These are phyloP conservation scores for Pseudonitzschia delicatissima DNA, from an alignment of 108 stramenopile species.

Conservation along the genomic window DNA sequence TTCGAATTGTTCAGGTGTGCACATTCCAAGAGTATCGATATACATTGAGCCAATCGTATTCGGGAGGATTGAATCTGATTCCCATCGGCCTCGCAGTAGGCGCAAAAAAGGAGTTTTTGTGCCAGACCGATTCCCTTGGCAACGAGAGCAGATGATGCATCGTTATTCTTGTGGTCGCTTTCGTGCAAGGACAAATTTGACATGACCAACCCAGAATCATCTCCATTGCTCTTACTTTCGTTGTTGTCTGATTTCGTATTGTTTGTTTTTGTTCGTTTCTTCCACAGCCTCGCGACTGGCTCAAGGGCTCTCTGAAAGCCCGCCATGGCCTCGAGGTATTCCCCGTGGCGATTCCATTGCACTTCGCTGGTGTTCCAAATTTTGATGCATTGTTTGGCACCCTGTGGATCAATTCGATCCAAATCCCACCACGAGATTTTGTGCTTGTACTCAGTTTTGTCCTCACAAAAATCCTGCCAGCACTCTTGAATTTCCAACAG, in stretches of 20 bases:
- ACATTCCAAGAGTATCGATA: conserved; percentile 38
- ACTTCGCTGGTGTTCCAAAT: conserved; percentile 14
- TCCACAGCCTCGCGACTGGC: conserved; percentile 8
- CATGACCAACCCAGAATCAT: not conserved
- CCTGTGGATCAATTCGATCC: conserved; percentile 2
- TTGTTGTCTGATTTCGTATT: too few species aligned
- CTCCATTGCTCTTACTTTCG: not conserved
- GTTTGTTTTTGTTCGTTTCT: not conserved
- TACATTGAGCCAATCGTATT: conserved; percentile 36
- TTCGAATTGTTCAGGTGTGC: not conserved
- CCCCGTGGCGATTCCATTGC: conserved; percentile 38
- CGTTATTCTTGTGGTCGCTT: not conserved
- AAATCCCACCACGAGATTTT: conserved; percentile 22
- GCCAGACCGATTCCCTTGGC: conserved; percentile 21
- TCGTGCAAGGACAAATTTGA: not conserved
- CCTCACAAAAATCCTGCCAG: too few species aligned
- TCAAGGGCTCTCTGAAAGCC: conserved; percentile 46
- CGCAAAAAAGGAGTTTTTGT: conserved; percentile 46
- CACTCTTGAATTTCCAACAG: too few species aligned
- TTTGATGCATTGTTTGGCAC: not conserved
- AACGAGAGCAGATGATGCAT: not conserved
- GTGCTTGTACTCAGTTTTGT: too few species aligned
- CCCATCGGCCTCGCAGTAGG: conserved; percentile 61
- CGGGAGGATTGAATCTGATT: conserved; percentile 33
- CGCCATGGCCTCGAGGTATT: conserved; percentile 53